phyloP scores from a whole-genome alignment of 805 yeast genomes.

The Monosporozyma aquatica region DNA sequence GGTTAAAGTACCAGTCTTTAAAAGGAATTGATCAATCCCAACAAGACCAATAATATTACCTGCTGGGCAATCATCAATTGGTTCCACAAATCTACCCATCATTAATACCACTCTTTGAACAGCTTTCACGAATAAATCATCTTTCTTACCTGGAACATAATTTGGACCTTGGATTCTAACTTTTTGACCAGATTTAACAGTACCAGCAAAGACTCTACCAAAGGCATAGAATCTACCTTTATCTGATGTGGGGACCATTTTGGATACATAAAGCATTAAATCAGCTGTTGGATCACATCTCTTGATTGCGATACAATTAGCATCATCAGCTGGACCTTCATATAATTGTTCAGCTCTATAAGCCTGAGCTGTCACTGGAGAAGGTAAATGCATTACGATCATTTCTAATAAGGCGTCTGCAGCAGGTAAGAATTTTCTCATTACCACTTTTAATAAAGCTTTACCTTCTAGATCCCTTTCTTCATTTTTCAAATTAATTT shows the following conservation, averaged over 20 bases:
- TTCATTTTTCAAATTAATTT: slow-evolving; percentile 84
- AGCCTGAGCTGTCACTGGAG: slow-evolving; percentile 97
- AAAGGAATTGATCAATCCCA: slow-evolving; percentile 99
- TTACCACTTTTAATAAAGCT: slow-evolving; percentile 94
- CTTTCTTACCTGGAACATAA: slow-evolving; percentile 97
- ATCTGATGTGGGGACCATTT: slow-evolving; percentile 99
- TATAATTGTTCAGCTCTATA: slow-evolving; percentile 99
- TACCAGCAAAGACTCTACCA: slow-evolving; percentile 99
- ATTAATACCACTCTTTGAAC: slow-evolving; percentile 97
- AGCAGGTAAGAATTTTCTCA: slow-evolving; percentile 99
- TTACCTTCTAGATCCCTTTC: slow-evolving; percentile 98
- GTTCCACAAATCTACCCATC: slow-evolving; percentile 99
- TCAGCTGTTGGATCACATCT: slow-evolving; percentile 98
- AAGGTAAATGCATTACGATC: slow-evolving; percentile 97
- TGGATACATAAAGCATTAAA: slow-evolving; percentile 97
- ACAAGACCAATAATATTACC: slow-evolving; percentile 99
- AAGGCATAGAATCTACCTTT: slow-evolving; percentile 99
- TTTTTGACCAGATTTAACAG: slow-evolving; percentile 97
- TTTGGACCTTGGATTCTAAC: slow-evolving; percentile 99
- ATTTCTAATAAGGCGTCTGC: slow-evolving; percentile 98
- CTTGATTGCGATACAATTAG: slow-evolving; percentile 83
- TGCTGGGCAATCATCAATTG: slow-evolving; percentile 98
- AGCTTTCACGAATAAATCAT: slow-evolving; percentile 91
- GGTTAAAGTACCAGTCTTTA: slow-evolving; percentile 98
- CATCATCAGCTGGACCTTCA: slow-evolving; percentile 97